Conservation (phyloP, 2,329 filamentous ascomycete species). For the Juglanconis oblonga region DNA sequence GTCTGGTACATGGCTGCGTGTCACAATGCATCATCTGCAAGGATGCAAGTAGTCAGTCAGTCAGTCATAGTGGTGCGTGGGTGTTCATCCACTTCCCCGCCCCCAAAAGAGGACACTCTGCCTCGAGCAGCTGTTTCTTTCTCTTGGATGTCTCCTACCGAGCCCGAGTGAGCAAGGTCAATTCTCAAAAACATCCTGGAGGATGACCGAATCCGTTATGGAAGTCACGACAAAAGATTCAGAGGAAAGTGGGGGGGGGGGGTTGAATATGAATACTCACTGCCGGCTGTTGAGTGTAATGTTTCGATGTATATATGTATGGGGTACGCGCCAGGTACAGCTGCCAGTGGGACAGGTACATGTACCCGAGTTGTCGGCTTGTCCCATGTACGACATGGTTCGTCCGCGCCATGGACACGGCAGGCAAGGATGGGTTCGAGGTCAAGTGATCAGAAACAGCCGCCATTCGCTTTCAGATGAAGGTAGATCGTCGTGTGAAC, state of each 20-base stretch:
- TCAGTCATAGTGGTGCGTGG: background rate
- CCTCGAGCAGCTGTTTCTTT: background rate
- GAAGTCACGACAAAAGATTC: background rate
- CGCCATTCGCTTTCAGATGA: conserved; percentile 6
- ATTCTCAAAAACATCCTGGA: background rate
- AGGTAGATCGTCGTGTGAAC: conserved; percentile 4
- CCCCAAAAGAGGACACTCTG: background rate
- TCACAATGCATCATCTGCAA: background rate
- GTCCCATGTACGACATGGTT: background rate
- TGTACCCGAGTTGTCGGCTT: background rate
- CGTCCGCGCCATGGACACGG: background rate
- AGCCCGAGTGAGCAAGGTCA: background rate
- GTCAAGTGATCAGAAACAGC: conserved; percentile 12
- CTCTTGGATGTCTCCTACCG: background rate
- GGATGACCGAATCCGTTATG: background rate
- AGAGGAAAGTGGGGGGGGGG: background rate
- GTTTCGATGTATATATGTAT: background rate
- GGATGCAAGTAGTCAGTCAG: background rate
- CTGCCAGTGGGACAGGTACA: background rate
- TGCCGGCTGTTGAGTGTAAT: background rate
- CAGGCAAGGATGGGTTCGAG: background rate
- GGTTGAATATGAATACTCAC: background rate
- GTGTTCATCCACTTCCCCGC: too few relatives aligned
- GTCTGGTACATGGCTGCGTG: background rate
- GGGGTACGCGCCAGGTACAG: background rate